phyloP scores from a whole-genome alignment of 2,329 filamentous ascomycete genomes.

The Aureobasidium sp. region DNA sequence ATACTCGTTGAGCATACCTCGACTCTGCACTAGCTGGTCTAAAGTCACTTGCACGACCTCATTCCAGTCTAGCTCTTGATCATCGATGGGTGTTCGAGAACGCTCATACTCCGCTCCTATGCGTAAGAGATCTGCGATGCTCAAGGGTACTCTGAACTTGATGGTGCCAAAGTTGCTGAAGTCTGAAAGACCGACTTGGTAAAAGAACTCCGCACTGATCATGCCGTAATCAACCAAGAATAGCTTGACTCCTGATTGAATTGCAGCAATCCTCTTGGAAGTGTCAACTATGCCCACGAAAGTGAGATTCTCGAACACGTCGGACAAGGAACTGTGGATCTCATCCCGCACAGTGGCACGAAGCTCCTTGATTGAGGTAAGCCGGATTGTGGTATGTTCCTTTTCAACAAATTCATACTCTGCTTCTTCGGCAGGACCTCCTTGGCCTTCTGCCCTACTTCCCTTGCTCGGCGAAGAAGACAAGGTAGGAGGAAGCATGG shows the following conservation, averaged over 20 bases:
- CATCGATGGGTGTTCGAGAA: conserved; percentile 25
- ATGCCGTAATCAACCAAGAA: conserved; percentile 91
- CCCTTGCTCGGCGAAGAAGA: conserved; percentile 30
- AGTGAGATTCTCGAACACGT: conserved; percentile 78
- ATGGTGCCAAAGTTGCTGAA: conserved; percentile 92
- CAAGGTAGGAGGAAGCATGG: conserved; percentile 65
- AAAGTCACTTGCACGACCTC: conserved; percentile 59
- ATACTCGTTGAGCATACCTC: conserved; percentile 87
- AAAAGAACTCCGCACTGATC: conserved; percentile 79
- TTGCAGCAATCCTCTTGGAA: conserved; percentile 74
- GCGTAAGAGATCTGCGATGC: conserved; percentile 59
- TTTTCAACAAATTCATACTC: conserved; percentile 67
- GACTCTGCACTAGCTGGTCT: conserved; percentile 60
- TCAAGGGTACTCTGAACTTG: conserved; percentile 66
- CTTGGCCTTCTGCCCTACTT: conserved; percentile 17
- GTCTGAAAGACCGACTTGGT: conserved; percentile 88
- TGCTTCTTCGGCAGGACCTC: conserved; percentile 37
- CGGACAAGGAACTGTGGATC: conserved; percentile 78
- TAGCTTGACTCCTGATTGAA: conserved; percentile 86
- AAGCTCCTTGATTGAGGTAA: conserved; percentile 79
- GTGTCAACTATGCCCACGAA: conserved; percentile 93
- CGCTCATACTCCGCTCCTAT: conserved; percentile 65
- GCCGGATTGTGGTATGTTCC: conserved; percentile 59
- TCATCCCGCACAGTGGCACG: conserved; percentile 70
- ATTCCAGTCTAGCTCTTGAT: conserved; percentile 51